A percentile compares a stretch with the other conserved stretches of the same genome.
These are phyloP conservation scores for Antarctomyces pellizariae DNA, from an alignment of 495 filamentous ascomycete species.

Conservation along the genomic window DNA sequence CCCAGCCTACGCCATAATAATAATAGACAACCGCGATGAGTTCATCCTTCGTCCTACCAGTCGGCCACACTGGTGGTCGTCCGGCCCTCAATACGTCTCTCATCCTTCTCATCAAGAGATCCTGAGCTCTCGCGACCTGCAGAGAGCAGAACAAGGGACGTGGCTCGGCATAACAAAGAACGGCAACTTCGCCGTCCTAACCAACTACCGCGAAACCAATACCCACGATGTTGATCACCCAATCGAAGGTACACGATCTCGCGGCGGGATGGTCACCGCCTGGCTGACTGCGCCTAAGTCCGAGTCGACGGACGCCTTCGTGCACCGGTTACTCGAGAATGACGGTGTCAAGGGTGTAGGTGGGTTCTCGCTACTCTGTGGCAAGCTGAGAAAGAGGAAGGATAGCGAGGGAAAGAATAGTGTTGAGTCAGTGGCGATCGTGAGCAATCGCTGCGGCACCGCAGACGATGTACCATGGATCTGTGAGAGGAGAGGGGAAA, in stretches of 20 bases:
- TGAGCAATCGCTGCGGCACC: conserved; percentile 65
- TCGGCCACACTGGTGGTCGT: conserved; percentile 60
- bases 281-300: conserved; percentile 38
- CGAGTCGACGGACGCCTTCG: conserved; percentile 36
- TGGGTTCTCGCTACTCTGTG: conserved; percentile 83
- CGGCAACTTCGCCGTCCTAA: conserved; percentile 74
- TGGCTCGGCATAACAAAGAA: conserved; percentile 80
- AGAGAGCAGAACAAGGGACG: conserved; percentile 41
- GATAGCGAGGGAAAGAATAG: conserved; percentile 14
- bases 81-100: no score
- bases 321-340: conserved; percentile 38
- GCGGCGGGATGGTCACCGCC: conserved; percentile 69
- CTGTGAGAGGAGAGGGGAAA: conserved; percentile 33
- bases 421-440: conserved; percentile 51
- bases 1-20: conserved; percentile 69
- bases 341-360: conserved; percentile 54
- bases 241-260: conserved; percentile 35
- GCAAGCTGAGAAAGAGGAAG: conserved; percentile 32
- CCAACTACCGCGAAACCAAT: conserved; percentile 76
- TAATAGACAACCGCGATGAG: conserved; percentile 90
- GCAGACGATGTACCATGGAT: conserved; percentile 46
- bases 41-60: conserved; percentile 78
- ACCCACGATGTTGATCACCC: conserved; percentile 24
- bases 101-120: conserved; percentile 19
- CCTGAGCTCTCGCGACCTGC: conserved; percentile 26